Percentiles rank a stretch among this genome's conserved stretches.
Evolutionary conservation across 257 asterid species (phyloP).

Genomic region (Forsythia suspensa): DNA sequence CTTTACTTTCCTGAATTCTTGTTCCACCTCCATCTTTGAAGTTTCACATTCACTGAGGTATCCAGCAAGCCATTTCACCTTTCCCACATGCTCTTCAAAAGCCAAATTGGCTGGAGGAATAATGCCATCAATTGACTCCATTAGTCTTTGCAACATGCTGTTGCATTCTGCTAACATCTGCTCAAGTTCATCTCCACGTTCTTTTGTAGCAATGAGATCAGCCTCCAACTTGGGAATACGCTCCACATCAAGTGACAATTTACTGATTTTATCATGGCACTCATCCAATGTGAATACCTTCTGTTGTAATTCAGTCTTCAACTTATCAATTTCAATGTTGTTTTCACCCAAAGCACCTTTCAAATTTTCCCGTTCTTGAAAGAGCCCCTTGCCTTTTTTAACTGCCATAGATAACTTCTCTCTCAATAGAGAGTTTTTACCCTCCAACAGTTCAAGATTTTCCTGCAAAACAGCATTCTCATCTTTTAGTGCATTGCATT

Average conservation of each 20-base stretch:
- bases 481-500: slow-evolving; percentile 49
- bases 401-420: slow-evolving; percentile 94
- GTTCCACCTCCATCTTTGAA: slow-evolving; percentile 49
- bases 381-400: slow-evolving; percentile 91
- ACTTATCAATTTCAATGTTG: slow-evolving; percentile 60
- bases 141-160: slow-evolving; percentile 55
- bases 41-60: slow-evolving; percentile 51
- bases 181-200: slow-evolving; percentile 60
- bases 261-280: slow-evolving; percentile 56
- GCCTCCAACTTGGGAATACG: slow-evolving; percentile 57
- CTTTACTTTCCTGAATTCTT: slow-evolving; percentile 59
- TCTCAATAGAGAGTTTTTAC: slow-evolving; percentile 64
- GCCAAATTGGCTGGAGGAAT: slow-evolving; percentile 47
- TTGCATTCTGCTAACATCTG: slow-evolving; percentile 68
- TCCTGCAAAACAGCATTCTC: slow-evolving; percentile 60
- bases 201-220: slow-evolving; percentile 51
- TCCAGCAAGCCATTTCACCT: slow-evolving; percentile 66
- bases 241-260: slow-evolving; percentile 57
- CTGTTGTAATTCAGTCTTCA: slow-evolving; percentile 63
- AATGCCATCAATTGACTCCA: slow-evolving; percentile 66
- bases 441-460: slow-evolving; percentile 72
- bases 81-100: slow-evolving; percentile 62
- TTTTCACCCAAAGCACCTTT: slow-evolving; percentile 64
- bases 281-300: slow-evolving; percentile 39
- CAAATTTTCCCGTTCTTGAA: slow-evolving; percentile 85